Conservation (phyloP, 1,284 basidiomycete species). For the Leccinum holopus region DNA sequence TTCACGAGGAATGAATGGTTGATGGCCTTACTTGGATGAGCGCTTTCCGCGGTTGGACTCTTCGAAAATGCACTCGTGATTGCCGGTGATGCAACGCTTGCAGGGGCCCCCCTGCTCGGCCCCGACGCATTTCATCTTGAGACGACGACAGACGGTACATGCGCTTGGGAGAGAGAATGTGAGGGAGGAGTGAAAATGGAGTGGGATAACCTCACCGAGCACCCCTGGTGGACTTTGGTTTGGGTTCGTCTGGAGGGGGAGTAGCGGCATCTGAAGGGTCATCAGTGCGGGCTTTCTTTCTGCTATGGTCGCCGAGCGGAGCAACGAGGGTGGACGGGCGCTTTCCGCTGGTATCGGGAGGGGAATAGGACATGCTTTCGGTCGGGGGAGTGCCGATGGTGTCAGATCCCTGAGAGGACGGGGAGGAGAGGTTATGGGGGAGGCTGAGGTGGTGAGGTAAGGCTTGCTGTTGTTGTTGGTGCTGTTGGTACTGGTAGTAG, state of each 20-base stretch:
- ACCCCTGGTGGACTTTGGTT: conserved; percentile 83
- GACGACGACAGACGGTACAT: conserved; percentile 90
- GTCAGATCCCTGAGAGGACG: conserved; percentile 76
- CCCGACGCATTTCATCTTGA: conserved; percentile 98
- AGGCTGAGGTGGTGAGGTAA: conserved; percentile 48
- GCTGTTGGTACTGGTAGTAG: conserved; percentile 52
- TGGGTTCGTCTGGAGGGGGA: conserved; percentile 59
- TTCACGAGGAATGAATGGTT: conserved; percentile 18
- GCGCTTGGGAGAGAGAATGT: conserved; percentile 51
- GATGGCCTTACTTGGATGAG: conserved; percentile 69
- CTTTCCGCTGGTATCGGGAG: conserved; percentile 60
- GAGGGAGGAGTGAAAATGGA: neutral
- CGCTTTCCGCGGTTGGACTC: conserved; percentile 93
- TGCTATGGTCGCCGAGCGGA: conserved; percentile 41
- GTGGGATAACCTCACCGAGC: conserved; percentile 59
- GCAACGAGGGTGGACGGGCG: conserved; percentile 54
- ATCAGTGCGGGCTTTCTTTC: conserved; percentile 62
- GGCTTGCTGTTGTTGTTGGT: conserved; percentile 39
- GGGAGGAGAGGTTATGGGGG: conserved; percentile 52
- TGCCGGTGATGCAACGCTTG: conserved; percentile 77
- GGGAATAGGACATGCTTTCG: conserved; percentile 54
- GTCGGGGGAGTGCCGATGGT: conserved; percentile 68
- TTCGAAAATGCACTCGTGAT: conserved; percentile 92
- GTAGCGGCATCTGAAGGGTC: conserved; percentile 48
- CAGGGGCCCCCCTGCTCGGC: conserved; percentile 92